Evolutionary conservation across 2,329 filamentous ascomycete species (phyloP).

Genomic region (Claviceps spartinae): DNA sequence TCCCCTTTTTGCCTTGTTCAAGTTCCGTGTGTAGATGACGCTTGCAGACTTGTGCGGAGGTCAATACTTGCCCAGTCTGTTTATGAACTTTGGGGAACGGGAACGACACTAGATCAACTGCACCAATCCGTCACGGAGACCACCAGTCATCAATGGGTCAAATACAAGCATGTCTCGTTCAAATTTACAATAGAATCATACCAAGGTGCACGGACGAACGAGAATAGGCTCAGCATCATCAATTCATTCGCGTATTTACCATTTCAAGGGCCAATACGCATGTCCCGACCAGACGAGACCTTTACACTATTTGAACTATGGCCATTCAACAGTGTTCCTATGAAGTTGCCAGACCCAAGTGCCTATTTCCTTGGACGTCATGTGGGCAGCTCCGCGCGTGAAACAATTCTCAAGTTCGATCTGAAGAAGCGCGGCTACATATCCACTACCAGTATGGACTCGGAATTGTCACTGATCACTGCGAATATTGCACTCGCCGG

Average conservation of each 20-base stretch:
- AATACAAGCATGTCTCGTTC: conserved; percentile 56
- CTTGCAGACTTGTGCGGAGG: conserved; percentile 53
- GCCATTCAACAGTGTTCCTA: conserved; percentile 37
- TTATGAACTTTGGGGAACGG: conserved; percentile 79
- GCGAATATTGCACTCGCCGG: conserved; percentile 78
- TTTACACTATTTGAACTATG: conserved; percentile 81
- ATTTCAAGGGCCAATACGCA: conserved; percentile 64
- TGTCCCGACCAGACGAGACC: conserved; percentile 59
- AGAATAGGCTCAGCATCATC: conserved; percentile 60
- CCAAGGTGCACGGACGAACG: conserved; percentile 52
- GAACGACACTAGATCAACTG: conserved; percentile 50
- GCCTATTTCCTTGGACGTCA: conserved; percentile 58
- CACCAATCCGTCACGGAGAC: conserved; percentile 48
- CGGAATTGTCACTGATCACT: conserved; percentile 79
- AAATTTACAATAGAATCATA: conserved; percentile 78
- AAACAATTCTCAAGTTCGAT: conserved; percentile 61
- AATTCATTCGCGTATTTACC: conserved; percentile 67
- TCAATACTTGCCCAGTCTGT: conserved; percentile 74
- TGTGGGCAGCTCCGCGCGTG: conserved; percentile 52
- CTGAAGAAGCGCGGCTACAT: conserved; percentile 92
- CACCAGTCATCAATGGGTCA: conserved; percentile 51
- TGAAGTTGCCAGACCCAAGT: conserved; percentile 39
- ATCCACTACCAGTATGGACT: conserved; percentile 93
- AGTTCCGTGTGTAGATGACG: conserved; percentile 51
- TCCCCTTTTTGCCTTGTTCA: conserved; percentile 75